These are phyloP conservation scores for Pythium pyrilobum DNA, from an alignment of 352 stramenopile species.

Conservation along the genomic window DNA sequence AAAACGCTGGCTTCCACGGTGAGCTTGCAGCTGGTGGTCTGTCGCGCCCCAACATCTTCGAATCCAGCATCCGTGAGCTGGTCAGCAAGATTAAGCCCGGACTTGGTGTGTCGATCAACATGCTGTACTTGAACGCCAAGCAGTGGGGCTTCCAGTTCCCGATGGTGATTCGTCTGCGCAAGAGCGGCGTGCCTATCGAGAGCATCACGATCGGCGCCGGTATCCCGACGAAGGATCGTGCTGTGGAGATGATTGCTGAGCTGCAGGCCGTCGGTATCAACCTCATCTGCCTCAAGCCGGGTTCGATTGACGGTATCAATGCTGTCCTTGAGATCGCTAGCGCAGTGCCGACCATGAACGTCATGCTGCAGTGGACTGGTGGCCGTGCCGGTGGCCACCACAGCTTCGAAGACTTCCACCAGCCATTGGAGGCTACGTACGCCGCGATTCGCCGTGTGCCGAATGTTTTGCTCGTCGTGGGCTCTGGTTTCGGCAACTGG, in stretches of 20 bases:
- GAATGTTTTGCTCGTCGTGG: constrained; percentile 85
- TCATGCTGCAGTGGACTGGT: constrained; percentile 88
- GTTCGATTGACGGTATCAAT: constrained; percentile 71
- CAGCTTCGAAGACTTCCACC: constrained; percentile 87
- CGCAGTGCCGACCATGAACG: constrained; percentile 49
- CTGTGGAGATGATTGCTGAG: constrained; percentile 73
- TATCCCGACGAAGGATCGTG: constrained; percentile 76
- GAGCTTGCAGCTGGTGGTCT: constrained; percentile 78
- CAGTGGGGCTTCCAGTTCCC: constrained; percentile 89
- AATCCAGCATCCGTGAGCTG: constrained; percentile 53
- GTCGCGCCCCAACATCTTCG: constrained; percentile 66
- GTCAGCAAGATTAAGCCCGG: constrained; percentile 70
- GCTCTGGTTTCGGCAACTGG: constrained; percentile 85
- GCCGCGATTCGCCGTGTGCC: constrained; percentile 62
- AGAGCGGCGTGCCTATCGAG: constrained; percentile 76
- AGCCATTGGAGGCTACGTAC: constrained; percentile 68
- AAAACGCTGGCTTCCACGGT: constrained; percentile 76
- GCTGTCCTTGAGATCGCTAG: constrained; percentile 72
- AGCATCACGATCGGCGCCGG: constrained; percentile 85
- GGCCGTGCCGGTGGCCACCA: constrained; percentile 82
- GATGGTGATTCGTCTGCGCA: constrained; percentile 79
- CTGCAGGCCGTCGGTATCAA: constrained; percentile 65
- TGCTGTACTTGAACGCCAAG: constrained; percentile 88
- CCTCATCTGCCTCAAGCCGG: constrained; percentile 81
- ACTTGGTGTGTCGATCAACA: constrained; percentile 76